These are phyloP conservation scores for Torulaspora globosa DNA, from an alignment of 1,139 yeast genomes.

Conservation along the genomic window DNA sequence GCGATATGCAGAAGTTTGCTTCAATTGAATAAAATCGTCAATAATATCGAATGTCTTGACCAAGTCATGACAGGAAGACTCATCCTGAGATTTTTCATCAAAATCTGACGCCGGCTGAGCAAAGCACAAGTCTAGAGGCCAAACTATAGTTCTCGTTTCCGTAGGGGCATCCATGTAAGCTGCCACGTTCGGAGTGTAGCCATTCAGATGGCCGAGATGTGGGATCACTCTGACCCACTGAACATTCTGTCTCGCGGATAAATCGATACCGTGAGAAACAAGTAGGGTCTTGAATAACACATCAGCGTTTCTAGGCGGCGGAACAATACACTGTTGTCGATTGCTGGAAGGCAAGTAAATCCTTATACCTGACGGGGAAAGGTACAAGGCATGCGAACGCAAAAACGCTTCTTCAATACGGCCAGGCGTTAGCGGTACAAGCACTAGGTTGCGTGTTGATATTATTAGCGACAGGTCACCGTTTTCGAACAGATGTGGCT, in stretches of 20 bases:
- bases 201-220: slow-evolving; percentile 61
- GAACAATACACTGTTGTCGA: slow-evolving; percentile 43
- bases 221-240: slow-evolving; percentile 68
- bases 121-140: slow-evolving; percentile 69
- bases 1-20: slow-evolving; percentile 39
- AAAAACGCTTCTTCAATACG: slow-evolving; percentile 25
- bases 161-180: slow-evolving; percentile 49
- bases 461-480: slow-evolving; percentile 48
- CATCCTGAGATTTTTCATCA: slow-evolving; percentile 4
- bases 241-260: slow-evolving; percentile 31
- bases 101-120: slow-evolving; percentile 42
- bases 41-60: slow-evolving; percentile 37
- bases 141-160: slow-evolving; percentile 55
- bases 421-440: slow-evolving; percentile 28
- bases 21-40: slow-evolving; percentile 39
- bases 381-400: slow-evolving; percentile 49
- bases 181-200: slow-evolving; percentile 61
- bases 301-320: slow-evolving; percentile 51
- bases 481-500: slow-evolving; percentile 50
- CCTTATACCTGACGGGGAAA: slow-evolving; percentile 73
- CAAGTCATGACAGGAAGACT: slow-evolving; percentile 18
- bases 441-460: slow-evolving; percentile 32
- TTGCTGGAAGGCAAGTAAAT: slow-evolving; percentile 54
- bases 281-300: slow-evolving; percentile 47
- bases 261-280: slow-evolving; percentile 52